These are phyloP conservation scores for Colletotrichum liriopes DNA, from an alignment of 2,329 filamentous ascomycete species.

Conservation along the genomic window DNA sequence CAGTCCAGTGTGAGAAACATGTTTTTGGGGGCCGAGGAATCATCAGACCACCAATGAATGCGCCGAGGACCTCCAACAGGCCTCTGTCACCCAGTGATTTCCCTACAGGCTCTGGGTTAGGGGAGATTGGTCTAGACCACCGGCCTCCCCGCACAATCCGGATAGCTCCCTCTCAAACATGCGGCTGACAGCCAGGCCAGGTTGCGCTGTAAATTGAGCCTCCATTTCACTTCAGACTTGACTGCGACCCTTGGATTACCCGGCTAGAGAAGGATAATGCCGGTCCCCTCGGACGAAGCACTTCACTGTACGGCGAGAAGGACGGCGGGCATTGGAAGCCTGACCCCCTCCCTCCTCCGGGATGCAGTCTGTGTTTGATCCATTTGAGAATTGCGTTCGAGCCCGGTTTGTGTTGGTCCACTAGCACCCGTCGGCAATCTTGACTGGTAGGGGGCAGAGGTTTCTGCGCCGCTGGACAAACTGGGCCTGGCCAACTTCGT, in stretches of 20 bases:
- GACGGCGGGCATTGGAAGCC: neutral
- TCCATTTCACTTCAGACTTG: neutral
- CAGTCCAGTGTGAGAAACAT: neutral
- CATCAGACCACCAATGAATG: constrained; percentile 20
- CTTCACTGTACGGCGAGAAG: neutral
- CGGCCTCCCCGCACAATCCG: constrained; percentile 31
- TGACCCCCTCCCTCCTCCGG: neutral
- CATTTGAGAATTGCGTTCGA: neutral
- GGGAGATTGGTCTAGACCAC: constrained; percentile 39
- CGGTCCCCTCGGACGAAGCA: neutral
- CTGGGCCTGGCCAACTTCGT: neutral
- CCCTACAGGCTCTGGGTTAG: constrained; percentile 29
- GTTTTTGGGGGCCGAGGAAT: neutral
- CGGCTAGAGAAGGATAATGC: neutral
- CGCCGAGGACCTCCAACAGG: constrained; percentile 2
- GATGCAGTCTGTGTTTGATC: neutral
- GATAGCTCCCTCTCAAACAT: constrained; percentile 10
- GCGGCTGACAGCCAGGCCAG: constrained; percentile 21
- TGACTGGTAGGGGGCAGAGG: neutral
- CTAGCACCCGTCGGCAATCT: neutral
- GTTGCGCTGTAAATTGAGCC: constrained; percentile 4
- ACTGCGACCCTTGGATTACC: neutral
- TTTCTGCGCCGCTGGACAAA: neutral
- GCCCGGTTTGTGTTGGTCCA: neutral
- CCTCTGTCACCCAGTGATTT: constrained; percentile 20